Evolutionary conservation across 176 grass and related monocot genomes (phyloP).

Genomic region (Coix lacrymajobi): DNA sequence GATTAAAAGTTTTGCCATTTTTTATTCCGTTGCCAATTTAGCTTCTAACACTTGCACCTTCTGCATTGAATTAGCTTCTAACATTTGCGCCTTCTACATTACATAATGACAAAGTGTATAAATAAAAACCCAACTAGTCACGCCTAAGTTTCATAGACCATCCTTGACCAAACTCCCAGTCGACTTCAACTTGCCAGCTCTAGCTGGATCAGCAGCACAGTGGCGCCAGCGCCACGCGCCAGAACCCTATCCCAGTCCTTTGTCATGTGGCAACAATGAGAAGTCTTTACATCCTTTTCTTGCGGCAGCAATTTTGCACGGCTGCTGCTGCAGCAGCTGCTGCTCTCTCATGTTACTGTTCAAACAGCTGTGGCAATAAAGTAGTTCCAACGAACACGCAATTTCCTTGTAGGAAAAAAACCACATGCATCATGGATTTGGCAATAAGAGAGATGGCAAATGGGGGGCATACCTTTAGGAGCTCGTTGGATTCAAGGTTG

Average conservation of each 20-base stretch:
- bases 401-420: not conserved
- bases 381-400: too few relatives aligned
- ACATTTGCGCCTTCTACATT: not conserved
- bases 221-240: too few relatives aligned
- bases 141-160: not conserved
- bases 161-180: not conserved
- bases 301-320: not conserved
- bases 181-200: not conserved
- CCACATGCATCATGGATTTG: not conserved
- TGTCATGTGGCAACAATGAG: not conserved
- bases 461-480: constrained; percentile 62
- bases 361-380: too few relatives aligned
- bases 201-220: not conserved
- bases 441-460: not conserved
- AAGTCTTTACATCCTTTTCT: not conserved
- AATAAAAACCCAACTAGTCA: not conserved
- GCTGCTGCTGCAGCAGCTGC: too few relatives aligned
- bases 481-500: constrained; percentile 87
- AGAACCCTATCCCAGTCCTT: not conserved
- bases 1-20: not conserved
- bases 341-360: too few relatives aligned
- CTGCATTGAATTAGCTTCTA: not conserved
- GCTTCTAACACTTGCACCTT: not conserved
- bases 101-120: not conserved
- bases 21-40: not conserved